A percentile compares a stretch with the other conserved stretches of the same genome.
These are phyloP conservation scores for Vigna nakashimae DNA, from an alignment of 306 rosid species.

Conservation along the genomic window DNA sequence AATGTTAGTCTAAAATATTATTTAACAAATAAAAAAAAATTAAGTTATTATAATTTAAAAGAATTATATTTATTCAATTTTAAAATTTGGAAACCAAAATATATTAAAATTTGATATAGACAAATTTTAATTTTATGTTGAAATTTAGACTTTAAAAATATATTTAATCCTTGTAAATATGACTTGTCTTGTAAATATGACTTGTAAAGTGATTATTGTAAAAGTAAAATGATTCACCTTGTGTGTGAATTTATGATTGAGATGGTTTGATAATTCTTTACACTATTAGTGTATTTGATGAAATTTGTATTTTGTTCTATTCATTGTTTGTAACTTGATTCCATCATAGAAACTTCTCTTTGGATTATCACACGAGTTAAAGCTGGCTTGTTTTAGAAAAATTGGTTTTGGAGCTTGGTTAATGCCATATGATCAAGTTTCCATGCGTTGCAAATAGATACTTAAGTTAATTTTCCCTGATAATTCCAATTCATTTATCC, in stretches of 20 bases:
- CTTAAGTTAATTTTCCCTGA: background rate
- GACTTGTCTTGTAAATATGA: too few relatives aligned
- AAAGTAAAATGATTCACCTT: background rate
- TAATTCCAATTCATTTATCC: background rate
- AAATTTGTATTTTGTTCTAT: background rate
- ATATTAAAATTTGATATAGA: too few relatives aligned
- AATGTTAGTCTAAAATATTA: too few relatives aligned
- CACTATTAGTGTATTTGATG: background rate
- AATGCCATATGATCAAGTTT: background rate
- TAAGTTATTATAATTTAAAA: too few relatives aligned
- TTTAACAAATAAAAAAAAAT: too few relatives aligned
- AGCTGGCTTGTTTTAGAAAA: background rate
- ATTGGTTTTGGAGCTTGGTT: background rate
- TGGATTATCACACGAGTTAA: background rate
- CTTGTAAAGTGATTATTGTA: background rate
- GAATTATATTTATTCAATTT: too few relatives aligned
- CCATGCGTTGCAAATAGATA: conserved; percentile 1
- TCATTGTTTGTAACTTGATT: background rate
- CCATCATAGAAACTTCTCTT: background rate
- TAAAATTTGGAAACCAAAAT: too few relatives aligned
- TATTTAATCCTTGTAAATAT: too few relatives aligned
- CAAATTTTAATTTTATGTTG: too few relatives aligned
- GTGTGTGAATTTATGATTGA: background rate
- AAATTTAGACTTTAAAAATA: too few relatives aligned
- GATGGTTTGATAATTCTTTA: background rate